Base-by-base conservation (phyloP, 1,284 basidiomycete species). In the Tilletia walkeri region DNA sequence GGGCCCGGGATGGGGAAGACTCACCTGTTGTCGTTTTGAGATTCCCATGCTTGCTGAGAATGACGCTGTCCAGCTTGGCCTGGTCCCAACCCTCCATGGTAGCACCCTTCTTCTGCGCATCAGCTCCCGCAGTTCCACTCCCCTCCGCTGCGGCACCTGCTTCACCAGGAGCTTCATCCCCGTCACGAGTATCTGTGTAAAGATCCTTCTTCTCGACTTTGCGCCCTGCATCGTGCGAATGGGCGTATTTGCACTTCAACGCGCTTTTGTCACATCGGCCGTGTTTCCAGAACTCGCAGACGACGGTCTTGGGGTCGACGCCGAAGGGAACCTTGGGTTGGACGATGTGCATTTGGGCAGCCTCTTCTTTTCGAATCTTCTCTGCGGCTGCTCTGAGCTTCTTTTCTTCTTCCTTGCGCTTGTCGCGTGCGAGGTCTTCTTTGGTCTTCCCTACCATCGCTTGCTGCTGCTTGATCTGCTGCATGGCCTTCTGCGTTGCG, bases 11-110 rank as follows among this genome's bases (percentile, higher is more conserved):
- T 30, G 24, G 24, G 24, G 34, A 36, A 18, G 6, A 63, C 59
- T 63, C 34, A 63, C 59, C 59, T 59, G 95, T 99, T 2, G 91
- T 94, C 41, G 91, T 95, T 78, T 89, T 88, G 66, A 94, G 94
- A 84, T 96, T 97, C 45, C 93, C 93, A 70, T 89, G 87, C 85
- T 98, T 98, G 68, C 92, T 92, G 16, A 90, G 81, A 9, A 99
- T 92, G 71, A 99, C 96, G 36, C 86, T 88, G 66, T 90, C 88
- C 67, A 99, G 86, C 85, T 95, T 98, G 77, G 90, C 94, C 76
- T 98, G 92, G 85, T 98, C 94, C 95, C 95, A 99, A 78, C 88
- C 90, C 79, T 97, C 95, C 95, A 99, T 99, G 9, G 94, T 96
- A 84, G 96, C 94, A 92, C 76, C 92, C 84, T 67, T 81, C 79